Evolutionary conservation across 257 asterid species (phyloP).

Genomic region (Rhazya stricta): DNA sequence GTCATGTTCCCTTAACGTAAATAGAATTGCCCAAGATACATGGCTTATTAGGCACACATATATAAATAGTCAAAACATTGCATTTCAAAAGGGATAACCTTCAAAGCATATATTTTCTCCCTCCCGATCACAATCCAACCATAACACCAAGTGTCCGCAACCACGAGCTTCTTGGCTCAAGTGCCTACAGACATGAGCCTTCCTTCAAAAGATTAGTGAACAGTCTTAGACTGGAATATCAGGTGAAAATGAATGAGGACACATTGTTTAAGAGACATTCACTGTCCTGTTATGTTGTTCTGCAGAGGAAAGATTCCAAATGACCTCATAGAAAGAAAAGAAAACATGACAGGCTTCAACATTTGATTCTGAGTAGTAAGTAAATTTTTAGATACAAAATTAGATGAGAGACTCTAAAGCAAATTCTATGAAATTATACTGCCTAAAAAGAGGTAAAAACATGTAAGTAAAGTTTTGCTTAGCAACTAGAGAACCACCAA

Average conservation of each 20-base stretch:
- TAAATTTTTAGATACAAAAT: neutral
- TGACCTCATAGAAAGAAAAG: neutral
- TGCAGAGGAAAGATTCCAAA: neutral
- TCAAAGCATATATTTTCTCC: slow-evolving; percentile 98
- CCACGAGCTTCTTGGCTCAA: slow-evolving; percentile 88
- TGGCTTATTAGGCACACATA: neutral
- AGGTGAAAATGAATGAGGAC: neutral
- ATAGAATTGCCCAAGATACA: neutral
- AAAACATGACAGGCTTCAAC: neutral
- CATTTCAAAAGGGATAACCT: slow-evolving; percentile 43
- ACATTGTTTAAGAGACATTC: neutral
- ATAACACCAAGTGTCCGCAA: slow-evolving; percentile 67
- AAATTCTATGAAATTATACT: neutral
- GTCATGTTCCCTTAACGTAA: neutral
- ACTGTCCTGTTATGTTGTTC: neutral
- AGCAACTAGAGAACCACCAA: neutral
- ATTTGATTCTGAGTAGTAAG: neutral
- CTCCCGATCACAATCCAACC: slow-evolving; percentile 97
- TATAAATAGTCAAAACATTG: slow-evolving; percentile 9
- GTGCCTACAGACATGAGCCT: slow-evolving; percentile 95
- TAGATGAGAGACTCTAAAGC: neutral
- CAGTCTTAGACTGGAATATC: slow-evolving; percentile 9
- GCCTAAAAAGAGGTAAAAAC: neutral
- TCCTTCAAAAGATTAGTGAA: slow-evolving; percentile 35
- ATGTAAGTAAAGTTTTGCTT: neutral